Evolutionary conservation across 2,329 filamentous ascomycete genomes (phyloP), one percentile per base, ranked within the genome.

Genomic region (Sporothrix dimorphospora): DNA sequence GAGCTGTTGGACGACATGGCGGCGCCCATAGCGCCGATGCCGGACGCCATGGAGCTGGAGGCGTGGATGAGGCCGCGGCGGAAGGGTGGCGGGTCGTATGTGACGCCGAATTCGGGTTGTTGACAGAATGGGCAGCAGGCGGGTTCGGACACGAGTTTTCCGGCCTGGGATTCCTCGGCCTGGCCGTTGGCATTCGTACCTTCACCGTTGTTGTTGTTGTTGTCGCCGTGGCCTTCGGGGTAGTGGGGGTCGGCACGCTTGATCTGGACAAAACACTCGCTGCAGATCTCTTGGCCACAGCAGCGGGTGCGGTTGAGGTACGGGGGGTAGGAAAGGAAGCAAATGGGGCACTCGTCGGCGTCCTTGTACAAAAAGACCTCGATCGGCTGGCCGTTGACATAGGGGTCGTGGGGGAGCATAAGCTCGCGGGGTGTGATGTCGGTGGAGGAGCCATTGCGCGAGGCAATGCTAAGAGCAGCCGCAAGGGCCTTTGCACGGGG

Each of bases 211-310:
- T 87, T 83, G 19, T 85, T 86, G 73, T 87, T 77, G 67, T 30
- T 77, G 66, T 87, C 83, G n/a, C 85, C 86, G 72, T 87, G 84
- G 78, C 96, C 93, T 79, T 97, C 93, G 1, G 94, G 93, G 51
- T 94, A 89, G 80, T 98, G 93, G 11, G 94, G 94, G 75, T 99
- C 95, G 4, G 94, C 91, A 55, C 96, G 89, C 80, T 98, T 98
- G 80, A 99, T 99, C 81, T 99, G 96, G 4, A 99, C 96, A 78
- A 99, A 99, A 81, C 96, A 99, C 82, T 99, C 96, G 55, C 94
- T 98, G 82, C 96, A 99, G 74, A 99, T 98, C 6, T 92, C 87
- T 80, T 99, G 96, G 77, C 97, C 94, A 81, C 96, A 99, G 80
- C 96, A 99, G 76, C 96, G 87, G 0, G 96, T 99, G 75, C 91